Evolutionary conservation across 768 basidiomycete species (phyloP), one percentile per base, ranked within the genome.

Genomic region (Hericium erinaceus): DNA sequence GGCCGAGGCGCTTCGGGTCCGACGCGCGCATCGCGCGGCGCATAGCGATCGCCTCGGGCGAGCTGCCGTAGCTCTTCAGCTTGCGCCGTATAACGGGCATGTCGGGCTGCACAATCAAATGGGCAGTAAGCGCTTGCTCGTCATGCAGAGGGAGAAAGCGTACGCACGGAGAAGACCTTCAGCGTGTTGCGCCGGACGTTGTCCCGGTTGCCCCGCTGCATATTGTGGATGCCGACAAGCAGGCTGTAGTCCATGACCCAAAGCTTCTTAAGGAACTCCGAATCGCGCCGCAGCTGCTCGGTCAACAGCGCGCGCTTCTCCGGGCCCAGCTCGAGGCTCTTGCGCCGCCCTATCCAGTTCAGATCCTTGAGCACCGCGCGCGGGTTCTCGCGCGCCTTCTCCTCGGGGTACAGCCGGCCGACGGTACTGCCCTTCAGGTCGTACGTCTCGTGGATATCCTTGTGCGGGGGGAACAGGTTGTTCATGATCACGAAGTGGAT

Each of bases 401-500:
- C 91, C 67, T 95, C 94, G 0, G 93, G 79, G 61, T 92, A 94
- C 69, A 84, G 77, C 24, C 95, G 77, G 0, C 95, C 95, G 1
- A 95, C 83, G 0, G 95, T 94, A 50, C 89, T 92, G 2, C 95
- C 95, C 69, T 99, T 98, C 63, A 98, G 78, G 70, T 99, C 95
- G 67, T 89, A 98, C 33, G 95, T 95, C 75, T 98, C 97, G 72
- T 99, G 97, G 46, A 98, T 80, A 69, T 99, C 97, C 62, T 92
- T 85, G 73, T 98, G 95, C 0, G 97, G 88, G 0, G 97, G 95
- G 73, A 99, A 98, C 28, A 99, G 80, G 70, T 99, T 99, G 76
- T 98, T 99, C 94, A 98, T 98, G 72, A 99, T 97, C 56, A 98
- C 93, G 68, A 99, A 99, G 70, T 99, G 97, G 55, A 99, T 99